These are phyloP conservation scores for Umbelopsis ramanniana DNA, from an alignment of 192 early-diverging fungal genomes.

Conservation along the genomic window DNA sequence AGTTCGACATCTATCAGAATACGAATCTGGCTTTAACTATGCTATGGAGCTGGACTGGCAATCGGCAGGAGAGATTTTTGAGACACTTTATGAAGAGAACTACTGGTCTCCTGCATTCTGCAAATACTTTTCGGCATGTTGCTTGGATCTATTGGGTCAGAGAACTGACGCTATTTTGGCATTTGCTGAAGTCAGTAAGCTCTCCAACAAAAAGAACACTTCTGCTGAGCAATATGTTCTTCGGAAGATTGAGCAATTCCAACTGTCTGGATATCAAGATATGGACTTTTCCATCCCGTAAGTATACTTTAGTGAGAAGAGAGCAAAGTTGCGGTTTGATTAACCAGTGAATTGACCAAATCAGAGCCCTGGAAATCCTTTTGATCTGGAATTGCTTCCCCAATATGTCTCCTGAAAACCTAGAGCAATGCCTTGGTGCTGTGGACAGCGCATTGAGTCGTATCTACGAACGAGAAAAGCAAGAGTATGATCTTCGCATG, in stretches of 20 bases:
- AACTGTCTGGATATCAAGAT: slow-evolving; percentile 47
- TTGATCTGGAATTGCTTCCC: slow-evolving; percentile 56
- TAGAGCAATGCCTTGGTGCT: slow-evolving; percentile 37
- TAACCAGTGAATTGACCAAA: slow-evolving; percentile 21
- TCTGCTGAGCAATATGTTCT: slow-evolving; percentile 55
- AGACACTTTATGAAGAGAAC: slow-evolving; percentile 35
- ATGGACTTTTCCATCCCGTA: slow-evolving; percentile 30
- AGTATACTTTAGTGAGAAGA: background rate
- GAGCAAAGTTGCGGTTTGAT: no score
- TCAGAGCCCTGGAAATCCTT: slow-evolving; percentile 54
- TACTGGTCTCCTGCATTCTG: slow-evolving; percentile 56
- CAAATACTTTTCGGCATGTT: slow-evolving; percentile 54
- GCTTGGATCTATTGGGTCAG: slow-evolving; percentile 62
- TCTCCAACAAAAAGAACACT: slow-evolving; percentile 51
- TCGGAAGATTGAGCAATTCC: slow-evolving; percentile 53
- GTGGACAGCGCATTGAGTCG: slow-evolving; percentile 35
- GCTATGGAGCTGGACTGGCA: slow-evolving; percentile 39
- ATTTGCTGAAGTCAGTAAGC: slow-evolving; percentile 54
- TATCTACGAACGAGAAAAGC: slow-evolving; percentile 44
- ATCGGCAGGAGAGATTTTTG: slow-evolving; percentile 20
- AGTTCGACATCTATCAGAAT: slow-evolving; percentile 30
- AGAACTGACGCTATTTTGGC: slow-evolving; percentile 75
- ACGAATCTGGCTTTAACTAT: slow-evolving; percentile 40
- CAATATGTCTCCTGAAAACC: slow-evolving; percentile 45
- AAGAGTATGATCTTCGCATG: slow-evolving; percentile 42